These are phyloP conservation scores for Trichoderma guizhouense DNA, from an alignment of 2,329 filamentous ascomycete species.

Conservation along the genomic window DNA sequence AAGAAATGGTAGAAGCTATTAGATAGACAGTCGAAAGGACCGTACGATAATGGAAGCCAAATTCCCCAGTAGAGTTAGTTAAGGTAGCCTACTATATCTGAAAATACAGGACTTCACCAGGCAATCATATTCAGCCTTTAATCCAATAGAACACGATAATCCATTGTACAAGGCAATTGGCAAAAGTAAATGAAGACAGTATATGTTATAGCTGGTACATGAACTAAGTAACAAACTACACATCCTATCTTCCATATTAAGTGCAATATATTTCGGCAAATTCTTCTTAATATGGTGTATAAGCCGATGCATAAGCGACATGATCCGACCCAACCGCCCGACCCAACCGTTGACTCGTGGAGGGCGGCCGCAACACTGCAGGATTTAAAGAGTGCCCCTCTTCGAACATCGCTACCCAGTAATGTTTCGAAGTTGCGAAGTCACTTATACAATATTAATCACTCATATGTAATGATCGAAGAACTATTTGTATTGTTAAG, in stretches of 20 bases:
- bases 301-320: background rate
- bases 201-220: background rate
- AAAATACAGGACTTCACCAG: background rate
- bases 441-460: background rate
- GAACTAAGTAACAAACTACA: background rate
- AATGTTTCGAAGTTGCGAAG: background rate
- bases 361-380: background rate
- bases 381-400: background rate
- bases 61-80: background rate
- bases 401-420: background rate
- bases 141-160: background rate
- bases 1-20: background rate
- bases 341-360: background rate
- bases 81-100: background rate
- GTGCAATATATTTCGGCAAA: background rate
- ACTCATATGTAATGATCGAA: background rate
- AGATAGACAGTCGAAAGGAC: background rate
- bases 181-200: background rate
- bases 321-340: background rate
- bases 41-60: background rate
- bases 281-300: background rate
- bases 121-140: too few species aligned
- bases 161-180: background rate
- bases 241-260: background rate
- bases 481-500: background rate